phyloP scores from a whole-genome alignment of 108 stramenopile species.

The Schizochytrium sp. region DNA sequence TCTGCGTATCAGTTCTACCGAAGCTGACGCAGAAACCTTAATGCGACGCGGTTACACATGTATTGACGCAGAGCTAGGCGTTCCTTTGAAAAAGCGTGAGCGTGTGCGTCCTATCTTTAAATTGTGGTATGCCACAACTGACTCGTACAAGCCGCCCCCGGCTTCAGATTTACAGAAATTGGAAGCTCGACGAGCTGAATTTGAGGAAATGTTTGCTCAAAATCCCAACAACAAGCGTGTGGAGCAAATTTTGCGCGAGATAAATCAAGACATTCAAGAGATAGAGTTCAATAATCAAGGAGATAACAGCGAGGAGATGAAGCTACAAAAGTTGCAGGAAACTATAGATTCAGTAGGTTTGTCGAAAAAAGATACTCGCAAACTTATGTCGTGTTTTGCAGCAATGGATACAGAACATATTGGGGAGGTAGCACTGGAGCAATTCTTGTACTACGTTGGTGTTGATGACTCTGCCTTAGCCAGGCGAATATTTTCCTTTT shows the following conservation, averaged over 20 bases:
- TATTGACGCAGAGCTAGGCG: neutral
- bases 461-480: neutral
- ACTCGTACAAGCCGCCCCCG: neutral
- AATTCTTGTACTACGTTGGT: constrained; percentile 56
- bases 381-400: constrained; percentile 24
- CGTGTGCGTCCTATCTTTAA: neutral
- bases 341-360: neutral
- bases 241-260: neutral
- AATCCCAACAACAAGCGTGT: constrained; percentile 52
- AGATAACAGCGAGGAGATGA: neutral
- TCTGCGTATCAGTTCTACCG: neutral
- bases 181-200: neutral
- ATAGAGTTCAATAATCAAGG: neutral
- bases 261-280: constrained; percentile 38
- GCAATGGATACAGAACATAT: constrained; percentile 45
- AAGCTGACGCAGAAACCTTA: neutral
- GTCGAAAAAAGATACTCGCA: constrained; percentile 48
- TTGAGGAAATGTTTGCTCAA: constrained; percentile 4
- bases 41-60: neutral
- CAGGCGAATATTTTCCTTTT: constrained; percentile 40
- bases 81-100: constrained; percentile 9
- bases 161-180: neutral
- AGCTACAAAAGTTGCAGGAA: neutral
- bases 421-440: constrained; percentile 23
- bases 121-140: neutral